Percentiles rank a stretch among this genome's conserved stretches.
Conservation (phyloP, 192 early-diverging fungal species). For the Coemansia sp. region DNA sequence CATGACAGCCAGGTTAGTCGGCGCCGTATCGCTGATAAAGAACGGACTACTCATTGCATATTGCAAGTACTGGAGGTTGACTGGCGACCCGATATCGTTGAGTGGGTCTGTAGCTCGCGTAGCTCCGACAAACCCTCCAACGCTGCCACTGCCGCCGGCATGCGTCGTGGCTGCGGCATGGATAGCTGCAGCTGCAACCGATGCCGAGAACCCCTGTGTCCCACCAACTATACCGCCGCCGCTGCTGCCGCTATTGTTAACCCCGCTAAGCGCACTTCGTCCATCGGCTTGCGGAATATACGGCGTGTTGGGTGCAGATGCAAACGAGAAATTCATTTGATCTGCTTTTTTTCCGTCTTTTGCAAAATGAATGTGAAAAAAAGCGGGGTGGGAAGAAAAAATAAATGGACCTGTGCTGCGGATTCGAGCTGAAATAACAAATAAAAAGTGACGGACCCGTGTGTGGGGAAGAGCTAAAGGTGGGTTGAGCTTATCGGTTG, state of each 20-base stretch:
- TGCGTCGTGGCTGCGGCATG: slow-evolving; percentile 11
- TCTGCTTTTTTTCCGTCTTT: neutral
- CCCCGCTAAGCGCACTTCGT: slow-evolving; percentile 9
- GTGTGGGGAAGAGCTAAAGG: neutral
- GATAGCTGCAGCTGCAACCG: slow-evolving; percentile 6
- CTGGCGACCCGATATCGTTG: slow-evolving; percentile 50
- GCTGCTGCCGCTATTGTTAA: neutral
- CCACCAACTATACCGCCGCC: neutral
- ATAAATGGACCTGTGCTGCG: neutral
- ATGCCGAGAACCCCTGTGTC: neutral
- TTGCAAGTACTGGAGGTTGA: slow-evolving; percentile 43
- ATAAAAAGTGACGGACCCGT: neutral
- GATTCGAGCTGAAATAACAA: neutral
- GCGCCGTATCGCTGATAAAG: slow-evolving; percentile 16
- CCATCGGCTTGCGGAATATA: slow-evolving; percentile 52
- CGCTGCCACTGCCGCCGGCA: neutral
- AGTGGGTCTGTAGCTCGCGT: slow-evolving; percentile 48
- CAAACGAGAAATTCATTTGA: slow-evolving; percentile 57
- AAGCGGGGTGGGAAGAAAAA: slow-evolving; percentile 2
- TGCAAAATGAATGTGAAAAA: slow-evolving; percentile 7
- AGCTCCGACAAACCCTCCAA: slow-evolving; percentile 3
- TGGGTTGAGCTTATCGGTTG: neutral
- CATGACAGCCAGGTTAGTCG: slow-evolving; percentile 14
- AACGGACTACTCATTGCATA: slow-evolving; percentile 43
- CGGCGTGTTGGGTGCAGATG: slow-evolving; percentile 55